Base-by-base conservation (phyloP, 2,329 filamentous ascomycete genomes). In the Colletotrichum sojae region DNA sequence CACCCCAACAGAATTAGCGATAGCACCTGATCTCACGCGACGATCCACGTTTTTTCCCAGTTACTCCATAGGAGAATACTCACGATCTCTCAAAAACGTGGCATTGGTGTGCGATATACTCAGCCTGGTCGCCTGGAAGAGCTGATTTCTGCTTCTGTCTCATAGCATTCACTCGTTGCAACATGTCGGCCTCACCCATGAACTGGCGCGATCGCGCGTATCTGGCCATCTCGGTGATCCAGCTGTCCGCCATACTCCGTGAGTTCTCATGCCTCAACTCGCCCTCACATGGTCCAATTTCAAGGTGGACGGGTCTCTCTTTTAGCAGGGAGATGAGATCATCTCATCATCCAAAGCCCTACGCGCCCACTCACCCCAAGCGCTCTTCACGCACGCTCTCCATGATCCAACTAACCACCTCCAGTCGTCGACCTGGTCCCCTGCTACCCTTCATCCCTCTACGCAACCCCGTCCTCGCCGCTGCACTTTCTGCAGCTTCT, bases 381-480 rank as follows among this genome's bases (percentile, higher is more conserved):
- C n/a, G n/a, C n/a, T n/a, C n/a, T n/a, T n/a, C n/a, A n/a, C n/a
- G n/a, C n/a, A n/a, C n/a, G n/a, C n/a, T n/a, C n/a, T n/a, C n/a
- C n/a, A n/a, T 49, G 46, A 22, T 6, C 46, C 9, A 43, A 53
- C 65, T 67, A 15, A 72, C 53, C 3, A 54, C 49, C 15, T n/a
- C 6, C 64, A 89, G 87, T 82, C 72, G 81, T 89, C 53, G 88
- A 90, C 73, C 83, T 87, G 55, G 82, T 87, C 43, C 81, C 82
- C 39, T 81, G 87, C 72, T 89, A 88, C 75, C 88, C 88, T 1
- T 67, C 74, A 2, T 78, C 76, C 57, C 81, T 89, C 53, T 86
- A 83, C 77, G 74, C 78, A 3, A 67, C 79, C 0, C 73, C 80
- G 1, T 78, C 76, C 5, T 76, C 82, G 0, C 86, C 86, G 0